Base-by-base conservation (phyloP, 73 alveolate species). In the Effrenium voratum region DNA sequence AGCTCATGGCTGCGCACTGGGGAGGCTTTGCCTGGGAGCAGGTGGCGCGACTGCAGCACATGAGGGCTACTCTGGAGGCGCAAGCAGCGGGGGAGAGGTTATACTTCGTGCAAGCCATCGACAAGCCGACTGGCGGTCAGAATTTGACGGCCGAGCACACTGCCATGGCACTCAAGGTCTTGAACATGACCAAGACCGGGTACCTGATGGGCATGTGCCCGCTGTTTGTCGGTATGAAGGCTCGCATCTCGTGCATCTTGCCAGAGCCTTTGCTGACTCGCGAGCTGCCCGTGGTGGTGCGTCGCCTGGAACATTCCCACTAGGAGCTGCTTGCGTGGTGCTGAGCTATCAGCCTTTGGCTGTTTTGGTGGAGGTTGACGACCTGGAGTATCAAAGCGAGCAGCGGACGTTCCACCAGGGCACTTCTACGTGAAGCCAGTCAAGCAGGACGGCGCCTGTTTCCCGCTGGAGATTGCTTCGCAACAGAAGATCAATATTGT, bases 21-120 rank as follows among this genome's bases (percentile, higher is more conserved):
- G 93, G 93, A 47, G 40, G 93, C 55, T 16, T 83, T 36, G 93
- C 93, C 15, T 83, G 93, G 93, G 93, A 83, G 43, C 93, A 83
- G 38, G 59, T 38, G 3, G 77, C 80, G 50, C 93, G 93, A 6
- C 40, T 83, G 79, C 93, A 83, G 79, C 93, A 55, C 28, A 10
- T 83, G 15, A 77, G 93, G 19, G 76, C 43, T 26, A 26, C n/a
- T 16, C 15, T 12, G 93, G 93, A 83, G 24, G 93, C 93, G n/a
- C 80, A 57, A 19, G 45, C 34, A 5, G 15, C 41, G 38, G 22
- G 26, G 22, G 40, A 12, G 43, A 52, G 50, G 52, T 2, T 83
- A 0, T 83, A 24, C 59, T 83, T 36, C 38, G 93, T 83, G 79
- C 92, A 81, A 49, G 92, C 92, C 36, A 36, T 81, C 55, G 92